These are phyloP conservation scores for Pseudopithomyces chartarum DNA, from an alignment of 2,329 filamentous ascomycete genomes.

Conservation along the genomic window DNA sequence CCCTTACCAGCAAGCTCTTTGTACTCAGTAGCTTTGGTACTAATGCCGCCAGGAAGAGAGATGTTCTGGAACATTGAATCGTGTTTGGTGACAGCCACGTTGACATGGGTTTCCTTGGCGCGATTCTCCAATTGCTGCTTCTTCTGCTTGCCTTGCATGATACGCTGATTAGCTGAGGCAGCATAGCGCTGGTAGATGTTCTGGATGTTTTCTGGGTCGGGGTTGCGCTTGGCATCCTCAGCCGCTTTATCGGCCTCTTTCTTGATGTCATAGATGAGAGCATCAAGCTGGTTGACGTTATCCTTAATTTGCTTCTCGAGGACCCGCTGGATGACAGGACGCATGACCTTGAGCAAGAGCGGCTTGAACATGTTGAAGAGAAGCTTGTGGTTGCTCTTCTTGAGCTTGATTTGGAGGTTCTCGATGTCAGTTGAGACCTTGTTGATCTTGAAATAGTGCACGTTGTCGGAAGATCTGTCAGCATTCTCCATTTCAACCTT, in stretches of 20 bases:
- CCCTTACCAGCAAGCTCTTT: constrained; percentile 85
- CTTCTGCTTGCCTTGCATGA: constrained; percentile 79
- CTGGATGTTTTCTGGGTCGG: constrained; percentile 72
- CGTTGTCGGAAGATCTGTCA: constrained; percentile 68
- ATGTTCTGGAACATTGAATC: constrained; percentile 93
- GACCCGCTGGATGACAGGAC: constrained; percentile 83
- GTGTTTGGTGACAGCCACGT: constrained; percentile 82
- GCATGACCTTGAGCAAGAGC: constrained; percentile 79
- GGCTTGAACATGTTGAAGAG: constrained; percentile 88
- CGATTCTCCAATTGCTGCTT: constrained; percentile 59
- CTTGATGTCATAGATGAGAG: constrained; percentile 76
- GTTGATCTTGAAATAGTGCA: constrained; percentile 94
- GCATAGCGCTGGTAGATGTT: constrained; percentile 90
- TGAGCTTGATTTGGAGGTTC: constrained; percentile 83
- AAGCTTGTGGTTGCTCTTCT: constrained; percentile 93
- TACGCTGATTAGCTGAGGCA: constrained; percentile 72
- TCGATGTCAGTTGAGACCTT: constrained; percentile 83
- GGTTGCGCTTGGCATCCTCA: constrained; percentile 64
- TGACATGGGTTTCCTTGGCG: constrained; percentile 72
- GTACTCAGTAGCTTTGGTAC: constrained; percentile 92
- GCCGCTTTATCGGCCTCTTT: constrained; percentile 77
- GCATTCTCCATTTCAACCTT: constrained; percentile 86
- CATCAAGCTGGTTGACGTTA: constrained; percentile 76
- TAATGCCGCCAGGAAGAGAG: constrained; percentile 83
- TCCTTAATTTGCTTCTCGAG: constrained; percentile 89